These are phyloP conservation scores for Trichoderma cornu-damae DNA, from an alignment of 2,329 filamentous ascomycete species.

Conservation along the genomic window DNA sequence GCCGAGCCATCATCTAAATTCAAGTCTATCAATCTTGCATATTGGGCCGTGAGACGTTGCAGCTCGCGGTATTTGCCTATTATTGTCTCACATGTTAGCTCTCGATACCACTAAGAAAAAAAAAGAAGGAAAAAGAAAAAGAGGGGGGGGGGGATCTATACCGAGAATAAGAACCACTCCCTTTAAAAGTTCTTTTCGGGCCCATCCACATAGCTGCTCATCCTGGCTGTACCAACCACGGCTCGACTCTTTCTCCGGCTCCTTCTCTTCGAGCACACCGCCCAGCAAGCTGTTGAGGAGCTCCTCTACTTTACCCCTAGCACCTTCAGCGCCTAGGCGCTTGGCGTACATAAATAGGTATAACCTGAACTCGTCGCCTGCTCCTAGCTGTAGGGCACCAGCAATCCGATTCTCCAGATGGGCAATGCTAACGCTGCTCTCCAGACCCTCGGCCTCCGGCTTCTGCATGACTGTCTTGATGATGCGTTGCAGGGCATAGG, in stretches of 20 bases:
- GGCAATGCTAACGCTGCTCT: slow-evolving; percentile 84
- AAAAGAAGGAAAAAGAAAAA: background rate
- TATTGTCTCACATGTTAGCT: slow-evolving; percentile 32
- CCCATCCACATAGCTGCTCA: slow-evolving; percentile 83
- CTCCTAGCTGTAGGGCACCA: slow-evolving; percentile 75
- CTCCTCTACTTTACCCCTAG: slow-evolving; percentile 87
- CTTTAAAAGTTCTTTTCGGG: slow-evolving; percentile 78
- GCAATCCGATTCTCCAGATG: slow-evolving; percentile 94
- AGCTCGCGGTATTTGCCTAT: slow-evolving; percentile 94
- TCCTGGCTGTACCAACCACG: slow-evolving; percentile 25
- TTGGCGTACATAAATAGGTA: slow-evolving; percentile 99
- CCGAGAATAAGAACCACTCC: slow-evolving; percentile 90
- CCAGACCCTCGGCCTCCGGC: slow-evolving; percentile 88
- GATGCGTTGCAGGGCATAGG: slow-evolving; percentile 84
- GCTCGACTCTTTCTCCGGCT: slow-evolving; percentile 38
- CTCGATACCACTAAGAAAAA: no score
- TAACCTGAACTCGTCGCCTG: slow-evolving; percentile 86
- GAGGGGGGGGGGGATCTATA: slow-evolving; percentile 38
- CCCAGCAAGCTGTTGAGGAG: slow-evolving; percentile 77
- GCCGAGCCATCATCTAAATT: slow-evolving; percentile 43
- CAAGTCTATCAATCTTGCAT: slow-evolving; percentile 74
- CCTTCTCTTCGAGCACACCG: slow-evolving; percentile 57
- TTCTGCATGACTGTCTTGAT: slow-evolving; percentile 83
- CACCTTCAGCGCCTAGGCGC: slow-evolving; percentile 82
- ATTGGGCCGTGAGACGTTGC: slow-evolving; percentile 90